These are phyloP conservation scores for Clitopilus passeckerianus DNA, from an alignment of 768 basidiomycete genomes.

Conservation along the genomic window DNA sequence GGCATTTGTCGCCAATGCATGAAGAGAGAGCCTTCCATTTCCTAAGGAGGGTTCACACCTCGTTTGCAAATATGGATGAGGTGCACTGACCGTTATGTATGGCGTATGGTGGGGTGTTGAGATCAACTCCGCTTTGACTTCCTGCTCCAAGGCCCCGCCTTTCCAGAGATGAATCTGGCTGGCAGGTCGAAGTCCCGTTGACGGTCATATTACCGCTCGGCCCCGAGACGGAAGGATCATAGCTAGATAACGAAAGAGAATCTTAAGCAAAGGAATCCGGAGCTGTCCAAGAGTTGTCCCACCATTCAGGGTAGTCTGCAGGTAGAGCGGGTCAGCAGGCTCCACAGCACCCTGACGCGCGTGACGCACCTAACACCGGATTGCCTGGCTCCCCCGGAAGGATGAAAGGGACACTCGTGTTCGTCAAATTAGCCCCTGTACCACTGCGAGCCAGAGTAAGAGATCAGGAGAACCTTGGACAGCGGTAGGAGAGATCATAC, in stretches of 20 bases:
- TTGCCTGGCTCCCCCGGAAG: constrained; percentile 56
- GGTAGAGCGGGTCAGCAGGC: constrained; percentile 3
- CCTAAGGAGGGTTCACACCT: constrained; percentile 28
- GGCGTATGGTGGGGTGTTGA: constrained; percentile 60
- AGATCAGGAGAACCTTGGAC: constrained; percentile 1
- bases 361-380: constrained; percentile 29
- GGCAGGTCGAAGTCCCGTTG: constrained; percentile 57
- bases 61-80: background rate
- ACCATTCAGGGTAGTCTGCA: constrained; percentile 68
- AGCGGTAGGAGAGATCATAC: constrained; percentile 18
- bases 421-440: constrained; percentile 49
- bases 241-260: constrained; percentile 31
- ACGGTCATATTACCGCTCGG: constrained; percentile 74
- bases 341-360: background rate
- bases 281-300: background rate
- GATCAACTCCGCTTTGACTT: constrained; percentile 37
- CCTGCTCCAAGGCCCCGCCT: constrained; percentile 50
- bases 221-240: constrained; percentile 56
- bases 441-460: constrained; percentile 34
- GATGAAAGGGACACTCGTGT: constrained; percentile 47
- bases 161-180: constrained; percentile 16
- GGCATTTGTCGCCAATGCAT: constrained; percentile 66
- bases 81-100: constrained; percentile 60
- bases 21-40: constrained; percentile 42
- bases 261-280: background rate